Evolutionary conservation across 2,329 filamentous ascomycete genomes (phyloP).

Genomic region (Fusarium marasasianum): DNA sequence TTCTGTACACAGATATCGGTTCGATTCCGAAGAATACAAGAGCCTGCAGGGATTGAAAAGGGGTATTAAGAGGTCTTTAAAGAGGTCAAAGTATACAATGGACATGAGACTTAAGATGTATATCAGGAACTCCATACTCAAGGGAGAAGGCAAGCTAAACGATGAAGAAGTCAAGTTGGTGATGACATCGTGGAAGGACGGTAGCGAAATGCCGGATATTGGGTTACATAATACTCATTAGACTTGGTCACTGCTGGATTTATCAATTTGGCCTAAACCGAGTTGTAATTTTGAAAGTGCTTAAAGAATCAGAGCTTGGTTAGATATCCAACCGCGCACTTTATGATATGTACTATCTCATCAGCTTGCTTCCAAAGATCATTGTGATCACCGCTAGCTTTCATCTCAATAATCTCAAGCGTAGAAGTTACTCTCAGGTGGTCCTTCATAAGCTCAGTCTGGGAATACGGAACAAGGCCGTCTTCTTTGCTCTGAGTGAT

Average conservation of each 20-base stretch:
- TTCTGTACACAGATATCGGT: too few relatives aligned
- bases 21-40: too few relatives aligned
- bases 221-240: neutral
- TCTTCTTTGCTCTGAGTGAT: neutral
- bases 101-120: neutral
- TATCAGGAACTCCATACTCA: neutral
- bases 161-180: neutral
- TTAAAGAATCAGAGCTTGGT: neutral
- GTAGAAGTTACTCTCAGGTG: neutral
- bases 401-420: neutral
- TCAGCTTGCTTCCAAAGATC: neutral
- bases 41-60: too few relatives aligned
- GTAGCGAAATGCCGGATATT: neutral
- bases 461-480: neutral
- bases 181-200: neutral
- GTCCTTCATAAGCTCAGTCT: neutral
- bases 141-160: neutral
- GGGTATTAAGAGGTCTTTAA: neutral
- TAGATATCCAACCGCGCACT: neutral
- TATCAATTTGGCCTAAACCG: neutral
- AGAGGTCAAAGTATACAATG: neutral
- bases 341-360: neutral
- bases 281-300: fast-evolving
- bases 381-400: neutral
- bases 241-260: neutral